A percentile compares a stretch with the other conserved stretches of the same genome.
These are phyloP conservation scores for Gloeostereum incarnatum DNA, from an alignment of 768 basidiomycete genomes.

Conservation along the genomic window DNA sequence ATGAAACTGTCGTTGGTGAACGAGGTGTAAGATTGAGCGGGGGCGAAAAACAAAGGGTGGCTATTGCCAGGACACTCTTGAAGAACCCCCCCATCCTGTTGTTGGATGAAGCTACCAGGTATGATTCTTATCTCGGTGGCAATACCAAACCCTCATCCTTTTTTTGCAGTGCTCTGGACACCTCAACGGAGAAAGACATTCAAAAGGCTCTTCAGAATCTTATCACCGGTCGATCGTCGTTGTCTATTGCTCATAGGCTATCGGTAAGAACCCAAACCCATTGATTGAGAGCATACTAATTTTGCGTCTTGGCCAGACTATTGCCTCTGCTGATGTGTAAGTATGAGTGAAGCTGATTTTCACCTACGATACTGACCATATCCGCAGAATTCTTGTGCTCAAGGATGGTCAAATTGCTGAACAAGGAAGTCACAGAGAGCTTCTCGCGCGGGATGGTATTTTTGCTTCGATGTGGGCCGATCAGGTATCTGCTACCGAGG, in stretches of 20 bases:
- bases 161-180: constrained; percentile 65
- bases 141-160: background rate
- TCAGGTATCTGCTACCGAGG: constrained; percentile 61
- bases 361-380: constrained; percentile 6
- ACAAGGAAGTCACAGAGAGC: constrained; percentile 69
- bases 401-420: constrained; percentile 87
- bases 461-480: constrained; percentile 89
- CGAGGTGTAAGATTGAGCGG: constrained; percentile 78
- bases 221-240: constrained; percentile 59
- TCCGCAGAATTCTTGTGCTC: constrained; percentile 74
- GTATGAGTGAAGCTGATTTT: constrained; percentile 13
- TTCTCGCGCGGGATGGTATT: constrained; percentile 59
- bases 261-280: constrained; percentile 43
- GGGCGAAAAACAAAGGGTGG: constrained; percentile 86
- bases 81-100: constrained; percentile 80
- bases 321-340: constrained; percentile 54
- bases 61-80: constrained; percentile 78
- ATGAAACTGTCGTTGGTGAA: constrained; percentile 86
- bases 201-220: constrained; percentile 81
- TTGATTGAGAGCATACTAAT: constrained; percentile 8
- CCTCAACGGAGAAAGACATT: constrained; percentile 84
- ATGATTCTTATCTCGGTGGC: constrained; percentile 5
- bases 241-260: constrained; percentile 75
- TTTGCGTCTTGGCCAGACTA: constrained; percentile 26
- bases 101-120: constrained; percentile 74